These are phyloP conservation scores for Vicia faba DNA, from an alignment of 306 rosid species.

Conservation along the genomic window DNA sequence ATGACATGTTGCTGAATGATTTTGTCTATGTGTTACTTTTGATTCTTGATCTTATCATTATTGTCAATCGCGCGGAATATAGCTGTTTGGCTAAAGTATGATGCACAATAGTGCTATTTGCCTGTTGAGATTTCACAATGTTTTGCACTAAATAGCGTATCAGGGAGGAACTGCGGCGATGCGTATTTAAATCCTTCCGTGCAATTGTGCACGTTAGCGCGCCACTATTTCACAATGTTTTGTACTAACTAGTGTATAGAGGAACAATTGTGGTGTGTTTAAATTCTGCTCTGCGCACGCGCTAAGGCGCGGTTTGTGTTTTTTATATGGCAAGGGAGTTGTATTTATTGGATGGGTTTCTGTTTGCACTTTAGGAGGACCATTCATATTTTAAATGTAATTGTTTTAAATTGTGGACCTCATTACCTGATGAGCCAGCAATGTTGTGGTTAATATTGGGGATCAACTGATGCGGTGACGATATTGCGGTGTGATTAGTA, in stretches of 20 bases:
- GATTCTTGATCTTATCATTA: background rate
- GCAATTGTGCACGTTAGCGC: background rate
- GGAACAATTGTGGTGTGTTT: background rate
- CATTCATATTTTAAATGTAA: too few relatives aligned
- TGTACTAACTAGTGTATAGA: background rate
- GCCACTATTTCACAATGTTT: background rate
- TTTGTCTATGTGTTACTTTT: background rate
- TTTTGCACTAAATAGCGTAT: background rate
- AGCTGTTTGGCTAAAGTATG: background rate
- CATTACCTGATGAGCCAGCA: too few relatives aligned
- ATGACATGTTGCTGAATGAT: slow-evolving; percentile 5
- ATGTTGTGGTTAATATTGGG: too few relatives aligned
- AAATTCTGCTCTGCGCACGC: background rate
- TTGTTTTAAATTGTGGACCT: too few relatives aligned
- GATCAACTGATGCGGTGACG: too few relatives aligned
- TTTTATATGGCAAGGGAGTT: too few relatives aligned
- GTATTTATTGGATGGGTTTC: too few relatives aligned
- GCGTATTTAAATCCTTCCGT: background rate
- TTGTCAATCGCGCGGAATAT: background rate
- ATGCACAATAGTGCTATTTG: background rate
- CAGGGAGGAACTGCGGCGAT: background rate
- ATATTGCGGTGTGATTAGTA: too few relatives aligned
- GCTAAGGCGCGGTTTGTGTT: background rate
- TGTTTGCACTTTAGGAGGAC: too few relatives aligned
- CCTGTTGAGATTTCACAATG: background rate